phyloP scores from a whole-genome alignment of 805 yeast species.

The Kluyveromyces wickerhamii region DNA sequence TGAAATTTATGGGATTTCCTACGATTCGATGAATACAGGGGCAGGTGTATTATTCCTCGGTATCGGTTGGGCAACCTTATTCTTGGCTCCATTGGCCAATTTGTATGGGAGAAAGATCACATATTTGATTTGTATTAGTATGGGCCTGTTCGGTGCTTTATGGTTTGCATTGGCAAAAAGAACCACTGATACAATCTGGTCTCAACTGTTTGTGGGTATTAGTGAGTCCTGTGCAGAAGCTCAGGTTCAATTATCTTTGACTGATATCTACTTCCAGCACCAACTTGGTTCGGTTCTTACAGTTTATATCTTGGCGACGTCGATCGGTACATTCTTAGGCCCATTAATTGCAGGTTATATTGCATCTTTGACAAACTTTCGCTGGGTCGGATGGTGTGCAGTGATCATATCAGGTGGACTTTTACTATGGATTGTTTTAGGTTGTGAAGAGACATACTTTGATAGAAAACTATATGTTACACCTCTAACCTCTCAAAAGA shows the following conservation, averaged over 20 bases:
- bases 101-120: constrained; percentile 62
- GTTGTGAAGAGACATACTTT: constrained; percentile 65
- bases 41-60: constrained; percentile 71
- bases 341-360: constrained; percentile 75
- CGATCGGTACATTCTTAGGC: constrained; percentile 71
- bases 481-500: constrained; percentile 20
- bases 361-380: constrained; percentile 50
- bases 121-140: constrained; percentile 49
- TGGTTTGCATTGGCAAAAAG: constrained; percentile 58
- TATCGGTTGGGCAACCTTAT: constrained; percentile 56
- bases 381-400: constrained; percentile 72
- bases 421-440: constrained; percentile 45
- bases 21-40: constrained; percentile 66
- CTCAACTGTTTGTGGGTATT: constrained; percentile 73
- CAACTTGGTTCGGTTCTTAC: constrained; percentile 69
- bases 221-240: constrained; percentile 74
- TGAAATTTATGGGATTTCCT: constrained; percentile 53
- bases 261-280: constrained; percentile 72
- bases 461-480: constrained; percentile 42
- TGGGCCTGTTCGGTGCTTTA: constrained; percentile 57
- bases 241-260: constrained; percentile 55
- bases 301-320: constrained; percentile 63
- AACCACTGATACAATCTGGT: constrained; percentile 62
- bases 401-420: constrained; percentile 57
- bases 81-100: constrained; percentile 61